A percentile compares a stretch with the other conserved stretches of the same genome.
Conservation (phyloP, 164 flowering plant species). For the Magnolia kwangsiensis region DNA sequence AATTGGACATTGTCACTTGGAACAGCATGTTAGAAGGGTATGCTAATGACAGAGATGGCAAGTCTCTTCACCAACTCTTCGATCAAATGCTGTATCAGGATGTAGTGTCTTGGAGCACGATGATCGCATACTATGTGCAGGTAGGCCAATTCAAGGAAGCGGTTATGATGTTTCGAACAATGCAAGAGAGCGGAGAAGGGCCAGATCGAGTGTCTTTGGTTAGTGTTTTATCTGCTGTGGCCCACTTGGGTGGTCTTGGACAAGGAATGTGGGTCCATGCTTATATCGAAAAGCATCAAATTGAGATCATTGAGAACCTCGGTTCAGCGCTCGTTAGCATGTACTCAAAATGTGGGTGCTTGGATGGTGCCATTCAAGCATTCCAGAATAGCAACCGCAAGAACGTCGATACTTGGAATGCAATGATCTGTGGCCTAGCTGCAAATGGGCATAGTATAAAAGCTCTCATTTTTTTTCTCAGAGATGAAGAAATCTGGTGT, state of each 20-base stretch:
- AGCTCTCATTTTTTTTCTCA: constrained; percentile 9
- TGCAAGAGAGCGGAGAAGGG: constrained; percentile 11
- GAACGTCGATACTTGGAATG: constrained; percentile 14
- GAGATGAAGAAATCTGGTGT: constrained; percentile 7
- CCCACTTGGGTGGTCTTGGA: constrained; percentile 13
- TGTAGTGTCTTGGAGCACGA: constrained; percentile 13
- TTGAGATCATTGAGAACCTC: constrained; percentile 11
- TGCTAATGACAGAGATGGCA: not conserved
- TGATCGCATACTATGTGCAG: constrained; percentile 12
- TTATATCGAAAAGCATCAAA: constrained; percentile 1
- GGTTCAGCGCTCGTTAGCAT: constrained; percentile 17
- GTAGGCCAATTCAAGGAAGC: constrained; percentile 7
- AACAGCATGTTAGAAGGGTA: constrained; percentile 15
- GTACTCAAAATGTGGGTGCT: constrained; percentile 14
- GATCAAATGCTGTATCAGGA: constrained; percentile 12
- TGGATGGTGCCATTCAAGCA: constrained; percentile 8
- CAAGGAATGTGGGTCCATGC: constrained; percentile 16
- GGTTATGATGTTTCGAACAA: constrained; percentile 2
- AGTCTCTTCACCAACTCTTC: constrained; percentile 7
- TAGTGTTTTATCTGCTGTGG: constrained; percentile 15
- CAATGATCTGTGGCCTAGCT: constrained; percentile 14
- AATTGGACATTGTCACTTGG: constrained; percentile 14
- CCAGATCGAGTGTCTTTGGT: constrained; percentile 12
- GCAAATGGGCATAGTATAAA: constrained; percentile 13
- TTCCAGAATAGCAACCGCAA: constrained; percentile 2